Evolutionary conservation across 495 filamentous ascomycete genomes (phyloP).

Genomic region (Aspergillus egyptiacus): DNA sequence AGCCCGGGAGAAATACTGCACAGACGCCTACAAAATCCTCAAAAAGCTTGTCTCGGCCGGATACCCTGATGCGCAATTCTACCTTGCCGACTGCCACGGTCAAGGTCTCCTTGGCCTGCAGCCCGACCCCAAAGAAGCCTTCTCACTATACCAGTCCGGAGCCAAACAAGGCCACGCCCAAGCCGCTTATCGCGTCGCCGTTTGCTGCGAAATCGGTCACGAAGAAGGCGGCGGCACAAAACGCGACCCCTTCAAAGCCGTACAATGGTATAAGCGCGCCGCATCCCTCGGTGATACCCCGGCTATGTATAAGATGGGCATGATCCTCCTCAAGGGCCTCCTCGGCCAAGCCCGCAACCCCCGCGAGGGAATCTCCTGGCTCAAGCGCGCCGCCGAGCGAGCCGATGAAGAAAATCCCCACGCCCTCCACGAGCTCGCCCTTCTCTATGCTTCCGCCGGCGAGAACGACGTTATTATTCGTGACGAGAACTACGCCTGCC

Average conservation of each 20-base stretch:
- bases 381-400: slow-evolving; percentile 86
- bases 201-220: slow-evolving; percentile 95
- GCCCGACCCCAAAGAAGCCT: slow-evolving; percentile 81
- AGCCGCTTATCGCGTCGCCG: slow-evolving; percentile 88
- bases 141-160: slow-evolving; percentile 85
- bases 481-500: slow-evolving; percentile 71
- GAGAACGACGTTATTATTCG: slow-evolving; percentile 65
- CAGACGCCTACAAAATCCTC: slow-evolving; percentile 82
- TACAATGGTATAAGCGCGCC: slow-evolving; percentile 96
- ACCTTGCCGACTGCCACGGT: slow-evolving; percentile 83
- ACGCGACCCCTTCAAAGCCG: slow-evolving; percentile 84
- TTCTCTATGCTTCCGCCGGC: slow-evolving; percentile 71
- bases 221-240: slow-evolving; percentile 89
- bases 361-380: slow-evolving; percentile 79
- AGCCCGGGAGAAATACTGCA: slow-evolving; percentile 73
- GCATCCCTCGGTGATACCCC: slow-evolving; percentile 83
- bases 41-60: slow-evolving; percentile 70
- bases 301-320: slow-evolving; percentile 97
- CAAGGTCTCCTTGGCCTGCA: slow-evolving; percentile 65
- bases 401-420: slow-evolving; percentile 90
- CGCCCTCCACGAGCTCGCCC: slow-evolving; percentile 84
- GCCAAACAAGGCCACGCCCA: slow-evolving; percentile 82
- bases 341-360: slow-evolving; percentile 81
- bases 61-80: slow-evolving; percentile 86
- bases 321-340: slow-evolving; percentile 91